Evolutionary conservation across 768 basidiomycete genomes (phyloP).

Genomic region (Boletus sp.): DNA sequence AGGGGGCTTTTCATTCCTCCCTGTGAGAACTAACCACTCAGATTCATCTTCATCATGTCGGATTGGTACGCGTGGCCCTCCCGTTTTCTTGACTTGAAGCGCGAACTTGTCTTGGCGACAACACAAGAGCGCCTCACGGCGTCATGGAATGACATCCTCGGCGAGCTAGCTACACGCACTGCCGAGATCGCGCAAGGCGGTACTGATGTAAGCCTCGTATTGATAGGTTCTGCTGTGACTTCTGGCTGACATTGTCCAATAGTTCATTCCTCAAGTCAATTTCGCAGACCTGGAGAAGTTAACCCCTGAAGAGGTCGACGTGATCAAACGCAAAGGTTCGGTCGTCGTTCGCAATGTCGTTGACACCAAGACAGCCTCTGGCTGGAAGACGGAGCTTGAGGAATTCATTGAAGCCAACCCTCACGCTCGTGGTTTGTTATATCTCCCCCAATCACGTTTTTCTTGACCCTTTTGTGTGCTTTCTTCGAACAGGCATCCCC

Average conservation of each 20-base stretch:
- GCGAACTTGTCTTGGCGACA: constrained; percentile 48
- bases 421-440: constrained; percentile 43
- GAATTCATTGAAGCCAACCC: constrained; percentile 59
- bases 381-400: constrained; percentile 56
- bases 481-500: constrained; percentile 42
- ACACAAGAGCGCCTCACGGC: constrained; percentile 46
- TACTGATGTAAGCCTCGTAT: constrained; percentile 39
- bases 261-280: constrained; percentile 63
- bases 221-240: background rate
- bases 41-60: constrained; percentile 11
- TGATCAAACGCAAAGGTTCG: constrained; percentile 52
- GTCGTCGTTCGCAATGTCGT: constrained; percentile 64
- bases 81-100: constrained; percentile 57
- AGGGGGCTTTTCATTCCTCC: background rate
- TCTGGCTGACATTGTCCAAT: background rate
- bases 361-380: constrained; percentile 48
- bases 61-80: constrained; percentile 19
- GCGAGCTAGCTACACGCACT: constrained; percentile 45
- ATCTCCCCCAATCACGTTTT: background rate
- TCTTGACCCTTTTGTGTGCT: background rate
- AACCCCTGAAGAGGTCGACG: constrained; percentile 41
- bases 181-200: constrained; percentile 45
- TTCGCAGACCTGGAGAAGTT: constrained; percentile 52
- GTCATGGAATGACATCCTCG: constrained; percentile 58
- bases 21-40: background rate